Evolutionary conservation across 345 rosid genomes (phyloP).

Genomic region (Citrus sinensis): DVS_A1.0 CM039167.1:4386001-4386500

Average conservation of each 20-base stretch:
- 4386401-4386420: not conserved
- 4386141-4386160: constrained; percentile 14
- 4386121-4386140: not conserved
- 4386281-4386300: no score
- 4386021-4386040: not conserved
- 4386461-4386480: not conserved
- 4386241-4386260: not conserved
- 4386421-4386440: not conserved
- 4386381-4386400: not conserved
- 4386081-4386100: not conserved
- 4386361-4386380: not conserved
- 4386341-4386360: constrained; percentile 11
- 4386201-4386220: constrained; percentile 26
- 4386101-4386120: not conserved
- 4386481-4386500: not conserved
- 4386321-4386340: no score
- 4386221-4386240: not conserved
- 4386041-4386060: not conserved
- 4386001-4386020: not conserved
- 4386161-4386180: constrained; percentile 17
- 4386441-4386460: not conserved
- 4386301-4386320: no score
- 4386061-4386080: not conserved
- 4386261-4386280: no score
- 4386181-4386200: not conserved